phyloP scores from a whole-genome alignment of 306 rosid species.

The Cicer pinnatifidum region DNA sequence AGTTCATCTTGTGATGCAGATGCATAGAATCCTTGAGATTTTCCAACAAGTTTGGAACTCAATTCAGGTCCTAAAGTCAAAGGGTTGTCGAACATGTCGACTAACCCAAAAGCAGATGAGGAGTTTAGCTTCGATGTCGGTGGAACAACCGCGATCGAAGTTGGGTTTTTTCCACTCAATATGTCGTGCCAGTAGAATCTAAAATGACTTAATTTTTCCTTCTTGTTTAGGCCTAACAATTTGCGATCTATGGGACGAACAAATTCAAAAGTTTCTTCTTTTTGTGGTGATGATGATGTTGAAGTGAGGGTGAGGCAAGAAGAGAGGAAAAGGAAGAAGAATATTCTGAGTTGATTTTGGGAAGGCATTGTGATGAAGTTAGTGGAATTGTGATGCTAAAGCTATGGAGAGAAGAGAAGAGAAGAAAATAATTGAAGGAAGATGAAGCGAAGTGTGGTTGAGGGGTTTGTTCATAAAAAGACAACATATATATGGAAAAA shows the following conservation, averaged over 20 bases:
- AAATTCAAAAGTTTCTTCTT: constrained; percentile 25
- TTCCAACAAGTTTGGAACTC: constrained; percentile 54
- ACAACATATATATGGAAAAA: too few species aligned
- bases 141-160: constrained; percentile 40
- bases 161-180: constrained; percentile 42
- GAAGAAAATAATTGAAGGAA: background rate
- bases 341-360: constrained; percentile 12
- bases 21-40: constrained; percentile 69
- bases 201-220: constrained; percentile 63
- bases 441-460: too few species aligned
- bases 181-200: constrained; percentile 73
- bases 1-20: constrained; percentile 48
- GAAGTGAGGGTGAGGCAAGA: constrained; percentile 12
- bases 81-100: constrained; percentile 53
- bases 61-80: constrained; percentile 51
- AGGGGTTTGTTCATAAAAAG: too few species aligned
- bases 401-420: constrained; percentile 5
- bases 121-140: constrained; percentile 40
- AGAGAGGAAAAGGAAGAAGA: constrained; percentile 33
- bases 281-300: background rate
- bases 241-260: constrained; percentile 47
- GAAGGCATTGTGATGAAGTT: constrained; percentile 35
- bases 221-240: constrained; percentile 44
- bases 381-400: constrained; percentile 17
- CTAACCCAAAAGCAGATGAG: constrained; percentile 43